These are phyloP conservation scores for Quercus glauca DNA, from an alignment of 306 rosid species.

Conservation along the genomic window DNA sequence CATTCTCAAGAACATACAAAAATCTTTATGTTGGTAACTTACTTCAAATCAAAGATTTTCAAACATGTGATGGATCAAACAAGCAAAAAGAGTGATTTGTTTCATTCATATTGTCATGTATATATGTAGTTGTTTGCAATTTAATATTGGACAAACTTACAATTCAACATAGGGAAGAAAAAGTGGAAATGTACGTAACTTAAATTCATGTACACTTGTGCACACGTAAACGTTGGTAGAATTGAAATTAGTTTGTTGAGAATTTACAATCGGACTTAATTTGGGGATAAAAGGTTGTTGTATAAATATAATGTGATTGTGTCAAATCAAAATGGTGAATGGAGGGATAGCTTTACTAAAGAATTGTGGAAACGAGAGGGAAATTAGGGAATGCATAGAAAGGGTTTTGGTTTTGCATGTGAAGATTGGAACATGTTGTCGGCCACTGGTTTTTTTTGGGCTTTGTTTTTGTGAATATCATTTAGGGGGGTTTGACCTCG, in stretches of 20 bases:
- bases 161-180: no score
- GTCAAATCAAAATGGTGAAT: background rate
- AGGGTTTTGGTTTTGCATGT: slow-evolving; percentile 39
- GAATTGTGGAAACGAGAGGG: background rate
- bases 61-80: background rate
- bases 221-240: no score
- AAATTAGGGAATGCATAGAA: background rate
- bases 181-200: no score
- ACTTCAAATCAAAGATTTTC: background rate
- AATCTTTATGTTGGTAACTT: background rate
- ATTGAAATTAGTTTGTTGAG: no score
- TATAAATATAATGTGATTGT: background rate
- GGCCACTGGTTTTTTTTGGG: slow-evolving; percentile 47
- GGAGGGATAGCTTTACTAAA: background rate
- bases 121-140: background rate
- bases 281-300: no score
- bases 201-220: no score
- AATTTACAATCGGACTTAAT: no score
- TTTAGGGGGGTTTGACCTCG: slow-evolving; percentile 51
- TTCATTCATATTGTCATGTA: background rate
- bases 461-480: slow-evolving; percentile 20
- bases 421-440: slow-evolving; percentile 48
- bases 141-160: no score
- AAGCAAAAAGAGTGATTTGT: background rate
- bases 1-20: background rate